Conservation (phyloP, 1,284 basidiomycete genomes). For the Serendipita sp. region DNA sequence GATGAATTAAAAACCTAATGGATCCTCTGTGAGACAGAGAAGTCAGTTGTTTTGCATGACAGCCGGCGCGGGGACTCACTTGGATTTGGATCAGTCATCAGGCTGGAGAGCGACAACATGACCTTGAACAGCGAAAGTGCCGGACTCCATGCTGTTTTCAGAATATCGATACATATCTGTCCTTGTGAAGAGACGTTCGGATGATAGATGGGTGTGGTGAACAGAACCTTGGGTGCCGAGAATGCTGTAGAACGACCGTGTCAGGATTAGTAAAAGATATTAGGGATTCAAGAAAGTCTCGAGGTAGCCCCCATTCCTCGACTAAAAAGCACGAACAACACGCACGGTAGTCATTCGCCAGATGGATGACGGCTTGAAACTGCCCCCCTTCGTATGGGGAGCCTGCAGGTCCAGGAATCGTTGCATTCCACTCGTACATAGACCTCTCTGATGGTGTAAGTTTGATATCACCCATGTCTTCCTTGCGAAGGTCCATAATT, state of each 20-base stretch:
- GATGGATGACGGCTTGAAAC: slow-evolving; percentile 52
- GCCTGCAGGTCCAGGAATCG: slow-evolving; percentile 70
- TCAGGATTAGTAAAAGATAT: neutral
- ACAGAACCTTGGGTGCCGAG: slow-evolving; percentile 65
- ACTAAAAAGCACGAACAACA: slow-evolving; percentile 13
- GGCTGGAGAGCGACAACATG: slow-evolving; percentile 72
- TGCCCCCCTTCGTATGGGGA: slow-evolving; percentile 80
- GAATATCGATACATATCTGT: slow-evolving; percentile 63
- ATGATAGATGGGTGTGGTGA: slow-evolving; percentile 50
- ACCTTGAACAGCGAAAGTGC: slow-evolving; percentile 84
- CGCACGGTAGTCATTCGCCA: slow-evolving; percentile 77
- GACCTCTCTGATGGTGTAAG: slow-evolving; percentile 45
- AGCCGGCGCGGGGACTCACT: slow-evolving; percentile 32
- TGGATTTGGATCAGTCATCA: slow-evolving; percentile 82
- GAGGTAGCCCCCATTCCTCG: neutral
- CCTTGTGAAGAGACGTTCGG: slow-evolving; percentile 24
- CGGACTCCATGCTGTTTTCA: slow-evolving; percentile 84
- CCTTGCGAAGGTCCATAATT: slow-evolving; percentile 69
- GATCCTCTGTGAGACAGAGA: slow-evolving; percentile 37
- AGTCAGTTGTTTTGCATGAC: neutral
- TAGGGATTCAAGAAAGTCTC: neutral
- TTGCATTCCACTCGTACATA: slow-evolving; percentile 52
- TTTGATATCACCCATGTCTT: slow-evolving; percentile 64
- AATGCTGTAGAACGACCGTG: slow-evolving; percentile 26
- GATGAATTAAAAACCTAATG: slow-evolving; percentile 36